Evolutionary conservation across 1,139 yeast genomes (phyloP), one percentile per base, ranked within the genome.

Genomic region (Candida sp.): DNA sequence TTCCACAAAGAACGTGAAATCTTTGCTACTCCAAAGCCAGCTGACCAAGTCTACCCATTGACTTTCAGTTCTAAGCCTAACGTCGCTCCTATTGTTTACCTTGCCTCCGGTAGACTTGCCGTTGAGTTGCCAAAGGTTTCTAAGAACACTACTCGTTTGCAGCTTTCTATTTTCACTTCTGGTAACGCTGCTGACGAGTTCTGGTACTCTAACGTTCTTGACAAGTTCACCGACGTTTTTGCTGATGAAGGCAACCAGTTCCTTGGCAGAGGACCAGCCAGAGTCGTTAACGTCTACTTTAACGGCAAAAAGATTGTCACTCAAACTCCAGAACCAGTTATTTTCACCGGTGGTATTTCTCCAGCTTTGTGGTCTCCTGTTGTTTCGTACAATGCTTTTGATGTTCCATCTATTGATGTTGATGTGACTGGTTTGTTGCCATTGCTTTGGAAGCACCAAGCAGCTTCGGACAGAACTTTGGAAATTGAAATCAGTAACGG

Each of bases 111-210:
- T 25, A 61, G 66, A 7, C 63, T 82, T 39, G 54, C 59, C 1
- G 66, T 75, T 9, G 53, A 58, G 2, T 60, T 84, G 32, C 86
- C 87, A 1, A 56, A 57, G 6, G 66, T 81, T 35, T 54, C 72
- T 12, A 55, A 58, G 30, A 85, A 85, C 62, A 83, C 90, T 7
- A 81, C 88, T 9, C 76, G 85, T 49, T 83, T 83, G 40, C 73
- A 74, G 44, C 68, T 90, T 38, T 79, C 88, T 6, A 65, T 90
- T 3, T 85, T 83, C 60, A 83, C 90, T 3, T 84, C 90, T 22
- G 97, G 96, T 3, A 89, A 87, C 61, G 85, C 85, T 1, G 84
- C 81, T 39, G 97, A 90, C 65, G 97, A 91, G 67, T 88, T 88
- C 62, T 90, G 96, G 96, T 90, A 87, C 67, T 68, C 84, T 11